Conservation (phyloP, 1,139 yeast genomes). For the Wickerhamiella pararugosa region DNA sequence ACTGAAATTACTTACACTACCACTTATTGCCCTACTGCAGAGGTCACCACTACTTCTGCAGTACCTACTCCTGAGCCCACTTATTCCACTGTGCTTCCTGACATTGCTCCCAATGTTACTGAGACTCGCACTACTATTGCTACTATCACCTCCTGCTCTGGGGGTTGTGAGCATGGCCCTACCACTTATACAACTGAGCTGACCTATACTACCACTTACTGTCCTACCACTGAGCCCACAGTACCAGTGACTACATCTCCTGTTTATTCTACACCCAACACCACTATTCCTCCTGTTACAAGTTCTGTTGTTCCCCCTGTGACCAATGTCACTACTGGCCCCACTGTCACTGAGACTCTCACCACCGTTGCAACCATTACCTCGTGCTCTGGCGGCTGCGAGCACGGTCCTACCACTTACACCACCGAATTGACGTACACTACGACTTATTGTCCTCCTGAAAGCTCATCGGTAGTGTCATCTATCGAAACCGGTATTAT, state of each 20-base stretch:
- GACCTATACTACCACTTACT: background rate
- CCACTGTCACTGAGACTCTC: constrained; percentile 1
- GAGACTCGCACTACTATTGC: background rate
- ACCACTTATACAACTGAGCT: constrained; percentile 1
- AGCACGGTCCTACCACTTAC: constrained; percentile 2
- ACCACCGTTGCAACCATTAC: constrained; percentile 5
- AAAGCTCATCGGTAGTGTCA: no score
- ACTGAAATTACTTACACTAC: constrained; percentile 2
- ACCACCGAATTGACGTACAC: background rate
- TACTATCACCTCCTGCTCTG: constrained; percentile 3
- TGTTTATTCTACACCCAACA: background rate
- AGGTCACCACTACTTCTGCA: background rate
- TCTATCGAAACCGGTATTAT: no score
- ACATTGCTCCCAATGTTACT: background rate
- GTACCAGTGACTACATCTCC: no score
- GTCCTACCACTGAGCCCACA: background rate
- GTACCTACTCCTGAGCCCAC: background rate
- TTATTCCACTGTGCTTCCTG: background rate
- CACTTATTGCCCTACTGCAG: constrained; percentile 4
- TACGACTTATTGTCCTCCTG: constrained; percentile 5
- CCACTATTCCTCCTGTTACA: background rate
- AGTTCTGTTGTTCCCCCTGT: background rate
- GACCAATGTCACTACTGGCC: background rate
- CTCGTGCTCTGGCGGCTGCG: constrained; percentile 5
- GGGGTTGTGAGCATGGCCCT: background rate